A percentile compares a stretch with the other conserved stretches of the same genome.
Conservation (phyloP, 2,329 filamentous ascomycete genomes). For the Peltaster fructicola region DNA sequence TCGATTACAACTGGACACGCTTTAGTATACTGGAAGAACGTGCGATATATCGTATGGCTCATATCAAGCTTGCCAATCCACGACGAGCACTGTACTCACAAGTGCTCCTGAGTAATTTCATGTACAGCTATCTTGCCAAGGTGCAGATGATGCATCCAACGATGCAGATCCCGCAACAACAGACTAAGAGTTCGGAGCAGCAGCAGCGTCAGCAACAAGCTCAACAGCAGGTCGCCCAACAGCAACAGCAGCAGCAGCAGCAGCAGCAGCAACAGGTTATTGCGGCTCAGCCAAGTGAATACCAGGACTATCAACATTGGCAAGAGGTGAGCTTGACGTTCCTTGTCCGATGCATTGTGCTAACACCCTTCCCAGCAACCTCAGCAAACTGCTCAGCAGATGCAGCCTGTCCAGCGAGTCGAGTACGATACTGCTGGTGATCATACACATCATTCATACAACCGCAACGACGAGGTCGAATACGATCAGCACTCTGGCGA, state of each 20-base stretch:
- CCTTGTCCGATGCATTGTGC: background rate
- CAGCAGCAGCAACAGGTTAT: conserved; percentile 6
- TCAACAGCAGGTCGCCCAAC: conserved; percentile 19
- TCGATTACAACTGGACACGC: conserved; percentile 91
- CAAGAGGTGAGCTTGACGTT: conserved; percentile 19
- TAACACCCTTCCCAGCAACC: conserved; percentile 2
- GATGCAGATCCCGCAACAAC: conserved; percentile 68
- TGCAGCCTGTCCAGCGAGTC: no score
- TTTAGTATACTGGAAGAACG: conserved; percentile 92
- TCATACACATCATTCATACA: conserved; percentile 2
- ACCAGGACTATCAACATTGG: conserved; percentile 20
- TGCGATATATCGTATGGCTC: conserved; percentile 95
- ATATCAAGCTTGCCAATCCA: conserved; percentile 97
- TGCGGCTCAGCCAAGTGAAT: conserved; percentile 14
- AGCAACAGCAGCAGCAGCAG: conserved; percentile 11
- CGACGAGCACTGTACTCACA: conserved; percentile 82
- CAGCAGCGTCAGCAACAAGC: conserved; percentile 17
- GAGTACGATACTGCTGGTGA: no score
- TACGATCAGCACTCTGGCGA: background rate
- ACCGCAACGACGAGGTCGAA: conserved; percentile 1
- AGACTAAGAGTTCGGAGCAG: conserved; percentile 37
- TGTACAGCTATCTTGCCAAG: conserved; percentile 98
- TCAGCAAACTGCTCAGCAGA: no score
- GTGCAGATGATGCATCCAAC: conserved; percentile 98
- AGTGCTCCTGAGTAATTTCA: conserved; percentile 94